phyloP scores from a whole-genome alignment of 495 filamentous ascomycete genomes.

The Venustampulla echinocandica region DNA sequence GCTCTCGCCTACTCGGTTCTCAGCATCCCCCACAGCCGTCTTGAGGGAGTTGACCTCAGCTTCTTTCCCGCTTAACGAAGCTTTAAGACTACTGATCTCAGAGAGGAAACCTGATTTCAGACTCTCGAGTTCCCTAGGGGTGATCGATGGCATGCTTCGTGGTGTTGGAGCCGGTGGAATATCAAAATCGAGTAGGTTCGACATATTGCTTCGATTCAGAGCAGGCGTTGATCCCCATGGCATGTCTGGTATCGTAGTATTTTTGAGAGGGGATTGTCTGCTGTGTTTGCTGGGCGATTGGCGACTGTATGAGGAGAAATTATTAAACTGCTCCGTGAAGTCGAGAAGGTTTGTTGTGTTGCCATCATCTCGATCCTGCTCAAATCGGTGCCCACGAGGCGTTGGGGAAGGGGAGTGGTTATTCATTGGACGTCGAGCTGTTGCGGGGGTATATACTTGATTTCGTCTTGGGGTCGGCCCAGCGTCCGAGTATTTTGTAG shows the following conservation, averaged over 20 bases:
- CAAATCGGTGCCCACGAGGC: constrained; percentile 28
- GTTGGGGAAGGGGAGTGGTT: constrained; percentile 17
- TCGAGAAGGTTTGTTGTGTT: constrained; percentile 72
- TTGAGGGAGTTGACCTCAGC: constrained; percentile 81
- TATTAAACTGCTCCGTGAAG: constrained; percentile 71
- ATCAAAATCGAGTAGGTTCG: constrained; percentile 84
- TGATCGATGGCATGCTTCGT: constrained; percentile 81
- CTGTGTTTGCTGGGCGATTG: constrained; percentile 13
- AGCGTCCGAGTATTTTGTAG: constrained; percentile 33
- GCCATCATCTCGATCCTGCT: constrained; percentile 29
- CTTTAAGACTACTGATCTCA: constrained; percentile 82
- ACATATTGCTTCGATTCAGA: constrained; percentile 21
- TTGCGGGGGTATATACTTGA: constrained; percentile 19
- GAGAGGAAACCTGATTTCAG: constrained; percentile 83
- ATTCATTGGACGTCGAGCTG: constrained; percentile 22
- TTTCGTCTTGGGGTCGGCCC: constrained; percentile 19
- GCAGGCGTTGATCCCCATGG: constrained; percentile 16
- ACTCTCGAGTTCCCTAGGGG: constrained; percentile 83
- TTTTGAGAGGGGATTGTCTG: constrained; percentile 35
- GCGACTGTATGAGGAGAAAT: constrained; percentile 27
- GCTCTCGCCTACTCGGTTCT: constrained; percentile 81
- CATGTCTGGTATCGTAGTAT: constrained; percentile 14
- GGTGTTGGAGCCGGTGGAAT: constrained; percentile 84
- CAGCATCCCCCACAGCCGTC: constrained; percentile 76
- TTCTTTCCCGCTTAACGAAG: constrained; percentile 81